These are phyloP conservation scores for Jatropha curcas DNA, from an alignment of 345 rosid genomes.

Conservation along the genomic window DNA sequence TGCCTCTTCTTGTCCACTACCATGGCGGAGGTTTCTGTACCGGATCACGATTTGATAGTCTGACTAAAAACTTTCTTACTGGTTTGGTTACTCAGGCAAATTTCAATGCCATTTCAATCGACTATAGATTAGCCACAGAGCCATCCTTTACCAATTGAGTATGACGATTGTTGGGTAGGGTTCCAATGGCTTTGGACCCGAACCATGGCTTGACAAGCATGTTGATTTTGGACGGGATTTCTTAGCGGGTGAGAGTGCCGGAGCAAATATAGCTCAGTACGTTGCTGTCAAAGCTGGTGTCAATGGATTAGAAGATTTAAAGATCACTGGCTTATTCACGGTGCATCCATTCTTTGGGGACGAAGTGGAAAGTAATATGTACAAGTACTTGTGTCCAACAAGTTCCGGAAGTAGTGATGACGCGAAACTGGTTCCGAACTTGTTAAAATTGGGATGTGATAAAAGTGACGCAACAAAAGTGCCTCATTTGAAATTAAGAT, in stretches of 20 bases:
- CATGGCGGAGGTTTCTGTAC: conserved; percentile 53
- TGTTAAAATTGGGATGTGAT: conserved; percentile 23
- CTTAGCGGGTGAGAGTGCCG: conserved; percentile 64
- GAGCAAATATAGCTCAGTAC: conserved; percentile 53
- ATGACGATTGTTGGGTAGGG: conserved; percentile 55
- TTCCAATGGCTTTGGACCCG: conserved; percentile 36
- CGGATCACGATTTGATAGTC: conserved; percentile 35
- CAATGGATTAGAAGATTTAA: conserved; percentile 21
- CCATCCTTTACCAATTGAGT: conserved; percentile 46
- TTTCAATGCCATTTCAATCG: conserved; percentile 44
- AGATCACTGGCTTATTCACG: conserved; percentile 30
- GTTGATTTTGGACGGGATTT: conserved; percentile 43
- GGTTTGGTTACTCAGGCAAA: conserved; percentile 24
- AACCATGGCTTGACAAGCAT: conserved; percentile 43
- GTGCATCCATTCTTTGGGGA: conserved; percentile 39
- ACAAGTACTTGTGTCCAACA: conserved; percentile 27
- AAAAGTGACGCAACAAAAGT: too few relatives aligned
- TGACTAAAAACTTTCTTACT: conserved; percentile 2
- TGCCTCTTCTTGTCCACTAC: conserved; percentile 48
- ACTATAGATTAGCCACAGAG: conserved; percentile 65
- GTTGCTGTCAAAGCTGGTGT: conserved; percentile 34
- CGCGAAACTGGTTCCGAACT: conserved; percentile 35
- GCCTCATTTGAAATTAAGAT: too few relatives aligned
- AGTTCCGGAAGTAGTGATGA: conserved; percentile 32
- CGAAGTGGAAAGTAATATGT: conserved; percentile 31